Evolutionary conservation across 1,284 basidiomycete species (phyloP), one percentile per base, ranked within the genome.

Genomic region (Chiua sp.): DNA sequence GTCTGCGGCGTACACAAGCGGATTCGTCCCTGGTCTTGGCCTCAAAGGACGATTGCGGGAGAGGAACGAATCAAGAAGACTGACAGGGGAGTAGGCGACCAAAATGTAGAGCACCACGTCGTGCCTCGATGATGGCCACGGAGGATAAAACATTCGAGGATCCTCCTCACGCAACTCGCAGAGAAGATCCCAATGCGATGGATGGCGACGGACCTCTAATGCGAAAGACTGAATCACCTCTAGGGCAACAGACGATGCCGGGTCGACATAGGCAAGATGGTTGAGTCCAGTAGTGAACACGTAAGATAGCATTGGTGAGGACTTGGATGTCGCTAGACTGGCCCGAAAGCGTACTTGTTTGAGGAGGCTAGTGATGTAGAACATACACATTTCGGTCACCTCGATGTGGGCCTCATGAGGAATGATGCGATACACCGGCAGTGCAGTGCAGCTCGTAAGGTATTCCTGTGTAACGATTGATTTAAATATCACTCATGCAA

Each of bases 241-340:
- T 2, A 60, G 47, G 18, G 26, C 4, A 7, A 11, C 4, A 10
- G n/a, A n/a, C n/a, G 53, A 59, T 12, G 20, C 44, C 1, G 39
- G 26, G 22, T 53, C 39, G 12, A 54, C 44, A 22, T 60, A 10
- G 11, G 57, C 39, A 10, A 60, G 39, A 32, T 60, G 59, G 7
- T 60, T 33, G 11, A 53, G 47, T 13, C 55, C 59, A 28, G 23
- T 44, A 5, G 59, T 32, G 18, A 60, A 30, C 7, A 53, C 51
- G 10, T 60, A 60, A 32, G 30, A 33, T 3, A 60, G 23, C 50
- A 60, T 60, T 12, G 51, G 59, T 15, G n/a, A 50, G 10, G 20
- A 26, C 33, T 48, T 22, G 22, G 11, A 30, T 32, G 20, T 16
- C 2, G n/a, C 15, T 50, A 16, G 20, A 8, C 13, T 33, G 11